Evolutionary conservation across 345 rosid genomes (phyloP), one percentile per base, ranked within the genome.

Genomic region (Hibiscus mutabilis): DNA sequence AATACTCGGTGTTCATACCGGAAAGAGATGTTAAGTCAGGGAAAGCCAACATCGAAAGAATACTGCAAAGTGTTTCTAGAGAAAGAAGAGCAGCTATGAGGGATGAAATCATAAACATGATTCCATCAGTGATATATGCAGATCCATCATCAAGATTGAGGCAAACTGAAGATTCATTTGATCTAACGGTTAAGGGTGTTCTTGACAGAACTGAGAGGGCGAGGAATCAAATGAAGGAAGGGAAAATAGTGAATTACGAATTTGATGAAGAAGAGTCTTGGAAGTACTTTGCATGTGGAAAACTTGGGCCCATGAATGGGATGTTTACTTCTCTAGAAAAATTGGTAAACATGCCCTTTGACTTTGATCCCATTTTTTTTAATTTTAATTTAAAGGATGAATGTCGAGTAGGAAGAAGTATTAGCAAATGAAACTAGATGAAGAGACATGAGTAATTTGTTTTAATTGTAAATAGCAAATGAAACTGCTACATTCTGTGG

Each of bases 131-230:
- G 33, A 75, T 86, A 63, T 89, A 93, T 70, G 89, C 90, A 12
- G 81, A 93, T 59, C 96, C 93, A 0, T 55, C 78, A 25, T 76
- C 79, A 3, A 78, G 74, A 24, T n/a, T 84, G 70, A 82, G 81
- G 69, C 78, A 79, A 22, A 75, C 80, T 59, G 89, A 86, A 75
- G 98, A 93, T 66, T 96, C 93, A 12, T 91, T 93, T 75, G 97
- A 93, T 44, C 80, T 88, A 0, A 80, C 91, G 0, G 66, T 93
- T 0, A 79, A 86, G n/a, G 97, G 91, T 0, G 89, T 91, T n/a
- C 77, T 91, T 29, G 79, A 82, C 13, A 87, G 96, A 74, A 73
- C 89, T 8, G 77, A 80, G 15, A 77, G 46, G 1, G 53, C 84
- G 1, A 80, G 87, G 80, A 75, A 68, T 56, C 76, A 70, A 70